Evolutionary conservation across 768 basidiomycete genomes (phyloP).

Genomic region (Hericium coralloides): DNA sequence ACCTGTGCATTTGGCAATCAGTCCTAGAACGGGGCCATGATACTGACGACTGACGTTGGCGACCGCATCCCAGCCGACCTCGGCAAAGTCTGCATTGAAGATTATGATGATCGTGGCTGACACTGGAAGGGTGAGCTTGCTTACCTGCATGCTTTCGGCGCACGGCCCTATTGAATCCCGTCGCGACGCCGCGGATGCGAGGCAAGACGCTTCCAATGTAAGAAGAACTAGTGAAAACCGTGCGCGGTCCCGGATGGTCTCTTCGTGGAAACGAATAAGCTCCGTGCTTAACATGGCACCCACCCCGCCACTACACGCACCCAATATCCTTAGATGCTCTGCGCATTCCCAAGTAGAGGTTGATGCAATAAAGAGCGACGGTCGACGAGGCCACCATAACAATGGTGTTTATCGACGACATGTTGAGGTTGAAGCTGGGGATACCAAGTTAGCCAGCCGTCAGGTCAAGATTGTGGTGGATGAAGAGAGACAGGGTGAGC

Average conservation of each 20-base stretch:
- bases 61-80: conserved; percentile 4
- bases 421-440: too few species aligned
- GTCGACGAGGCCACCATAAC: neutral
- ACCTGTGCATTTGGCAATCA: neutral
- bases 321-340: neutral
- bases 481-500: too few species aligned
- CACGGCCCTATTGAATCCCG: neutral
- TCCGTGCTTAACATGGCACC: neutral
- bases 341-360: neutral
- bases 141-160: neutral
- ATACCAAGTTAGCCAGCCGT: too few species aligned
- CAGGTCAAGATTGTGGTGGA: too few species aligned
- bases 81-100: conserved; percentile 1
- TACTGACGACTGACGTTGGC: neutral
- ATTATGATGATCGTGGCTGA: neutral
- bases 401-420: neutral
- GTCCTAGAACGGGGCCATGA: too few species aligned
- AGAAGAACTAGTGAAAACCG: neutral
- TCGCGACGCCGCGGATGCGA: neutral
- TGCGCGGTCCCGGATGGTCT: neutral
- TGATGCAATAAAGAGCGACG: neutral
- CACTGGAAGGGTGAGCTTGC: neutral
- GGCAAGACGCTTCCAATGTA: neutral
- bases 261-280: neutral
- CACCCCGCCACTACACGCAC: neutral